These are phyloP conservation scores for Kokia cookei DNA, from an alignment of 441 rosid species.

Conservation along the genomic window DNA sequence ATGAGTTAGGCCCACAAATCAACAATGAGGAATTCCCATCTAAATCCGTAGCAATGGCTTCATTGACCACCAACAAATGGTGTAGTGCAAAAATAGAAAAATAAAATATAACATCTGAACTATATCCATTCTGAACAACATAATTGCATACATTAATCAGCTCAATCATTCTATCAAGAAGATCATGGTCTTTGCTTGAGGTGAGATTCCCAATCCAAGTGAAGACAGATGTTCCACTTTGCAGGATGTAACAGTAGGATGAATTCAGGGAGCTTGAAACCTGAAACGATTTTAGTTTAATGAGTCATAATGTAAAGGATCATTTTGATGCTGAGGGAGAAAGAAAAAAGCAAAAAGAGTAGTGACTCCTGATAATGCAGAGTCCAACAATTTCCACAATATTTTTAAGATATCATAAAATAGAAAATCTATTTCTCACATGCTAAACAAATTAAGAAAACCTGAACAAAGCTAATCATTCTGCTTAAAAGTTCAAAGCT, in stretches of 20 bases:
- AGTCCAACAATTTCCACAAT: not conserved
- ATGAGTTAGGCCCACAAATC: not conserved
- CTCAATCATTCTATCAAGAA: slow-evolving; percentile 79
- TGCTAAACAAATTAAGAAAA: slow-evolving; percentile 4
- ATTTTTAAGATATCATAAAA: not conserved
- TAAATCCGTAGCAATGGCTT: not conserved
- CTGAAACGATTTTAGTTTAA: slow-evolving; percentile 38
- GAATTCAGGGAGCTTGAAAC: slow-evolving; percentile 73
- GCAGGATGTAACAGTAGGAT: slow-evolving; percentile 77
- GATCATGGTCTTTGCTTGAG: slow-evolving; percentile 61
- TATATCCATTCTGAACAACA: slow-evolving; percentile 2
- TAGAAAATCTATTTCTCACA: not conserved
- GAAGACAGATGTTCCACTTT: slow-evolving; percentile 57
- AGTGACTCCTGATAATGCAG: not conserved
- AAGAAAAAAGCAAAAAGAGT: not conserved
- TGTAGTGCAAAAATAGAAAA: not conserved
- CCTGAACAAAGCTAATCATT: not conserved
- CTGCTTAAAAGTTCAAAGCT: not conserved
- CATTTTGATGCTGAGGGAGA: slow-evolving; percentile 1
- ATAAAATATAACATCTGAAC: not conserved
- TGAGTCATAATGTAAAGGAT: not conserved
- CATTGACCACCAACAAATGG: not conserved
- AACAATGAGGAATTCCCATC: not conserved
- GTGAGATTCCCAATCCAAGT: slow-evolving; percentile 84
- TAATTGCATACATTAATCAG: slow-evolving; percentile 53